Base-by-base conservation (phyloP, 495 filamentous ascomycete genomes). In the Talaromyces nanjingensis region DNA sequence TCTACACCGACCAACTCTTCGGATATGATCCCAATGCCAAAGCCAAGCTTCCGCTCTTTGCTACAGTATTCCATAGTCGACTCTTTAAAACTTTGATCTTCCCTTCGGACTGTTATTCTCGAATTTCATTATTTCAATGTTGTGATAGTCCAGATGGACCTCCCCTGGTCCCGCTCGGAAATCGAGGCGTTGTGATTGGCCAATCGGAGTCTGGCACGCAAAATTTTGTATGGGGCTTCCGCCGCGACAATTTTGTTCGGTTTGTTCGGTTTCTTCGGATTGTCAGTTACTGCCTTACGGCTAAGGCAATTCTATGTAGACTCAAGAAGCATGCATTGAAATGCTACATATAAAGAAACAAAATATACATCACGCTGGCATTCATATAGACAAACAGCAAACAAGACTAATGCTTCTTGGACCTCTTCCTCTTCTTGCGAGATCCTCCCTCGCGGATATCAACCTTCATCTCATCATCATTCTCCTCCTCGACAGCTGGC, bases 401-500 rank as follows among this genome's bases (percentile, higher is more conserved):
- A 20, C 6, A 9, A 49, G n/a, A 22, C 39, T 58, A 64, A 58
- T 80, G 66, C 73, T 81, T 83, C 71, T 79, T 81, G 4, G 79
- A 79, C 62, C 80, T 74, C 73, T 79, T 79, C 69, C 76, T 78
- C 75, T 78, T 79, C 67, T 73, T 76, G 60, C 69, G 60, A 22
- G 73, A 73, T 61, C 73, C 72, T 25, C 78, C 79, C 60, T 81
- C 78, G 8, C 75, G 74, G 27, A 83, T 79, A 72, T 83, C 78
- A 66, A 80, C 70, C 29, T 77, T 72, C 6, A 68, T 71, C 59
- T 59, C 61, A 37, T 67, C 70, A 8, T 69, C 66, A 3, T 72
- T 64, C 37, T 74, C 61, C 6, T 70, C 66, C 37, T 14, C 60
- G 24, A 33, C 57, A 52, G 64, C 31, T 33, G 59, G 27, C 29